Evolutionary conservation across 2,329 filamentous ascomycete species (phyloP).

Genomic region (Colletotrichum spaethianum): DNA sequence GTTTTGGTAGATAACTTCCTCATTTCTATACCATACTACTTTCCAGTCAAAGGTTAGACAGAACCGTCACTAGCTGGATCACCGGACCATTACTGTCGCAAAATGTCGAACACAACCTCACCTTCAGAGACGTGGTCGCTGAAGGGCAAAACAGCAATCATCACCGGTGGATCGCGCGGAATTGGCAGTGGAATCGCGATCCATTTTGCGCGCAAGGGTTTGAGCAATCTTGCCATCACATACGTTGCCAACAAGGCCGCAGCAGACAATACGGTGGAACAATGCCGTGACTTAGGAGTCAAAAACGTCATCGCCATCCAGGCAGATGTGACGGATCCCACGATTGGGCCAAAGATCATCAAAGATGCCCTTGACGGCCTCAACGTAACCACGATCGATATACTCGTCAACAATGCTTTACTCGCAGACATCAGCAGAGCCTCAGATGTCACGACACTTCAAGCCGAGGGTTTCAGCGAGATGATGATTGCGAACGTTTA

Average conservation of each 20-base stretch:
- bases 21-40: not conserved
- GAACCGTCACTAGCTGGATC: no score
- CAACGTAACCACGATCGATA: not conserved
- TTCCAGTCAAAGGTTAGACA: not conserved
- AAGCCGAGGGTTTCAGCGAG: not conserved
- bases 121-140: conserved; percentile 10
- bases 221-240: conserved; percentile 25
- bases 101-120: not conserved
- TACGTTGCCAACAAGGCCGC: conserved; percentile 11
- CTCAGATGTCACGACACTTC: not conserved
- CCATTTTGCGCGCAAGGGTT: conserved; percentile 17
- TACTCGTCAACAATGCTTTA: conserved; percentile 27
- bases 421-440: not conserved
- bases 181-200: conserved; percentile 15
- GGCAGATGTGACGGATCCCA: conserved; percentile 7
- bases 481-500: conserved; percentile 25
- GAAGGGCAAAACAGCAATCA: conserved; percentile 2
- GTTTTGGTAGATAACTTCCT: not conserved
- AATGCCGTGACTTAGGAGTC: conserved; percentile 2
- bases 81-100: no score
- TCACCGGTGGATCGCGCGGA: conserved; percentile 23
- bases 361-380: not conserved
- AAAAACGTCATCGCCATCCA: conserved; percentile 11
- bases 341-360: not conserved
- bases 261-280: conserved; percentile 2